Evolutionary conservation across 1,139 yeast genomes (phyloP).

Genomic region (Ogataea hybrid): DNA sequence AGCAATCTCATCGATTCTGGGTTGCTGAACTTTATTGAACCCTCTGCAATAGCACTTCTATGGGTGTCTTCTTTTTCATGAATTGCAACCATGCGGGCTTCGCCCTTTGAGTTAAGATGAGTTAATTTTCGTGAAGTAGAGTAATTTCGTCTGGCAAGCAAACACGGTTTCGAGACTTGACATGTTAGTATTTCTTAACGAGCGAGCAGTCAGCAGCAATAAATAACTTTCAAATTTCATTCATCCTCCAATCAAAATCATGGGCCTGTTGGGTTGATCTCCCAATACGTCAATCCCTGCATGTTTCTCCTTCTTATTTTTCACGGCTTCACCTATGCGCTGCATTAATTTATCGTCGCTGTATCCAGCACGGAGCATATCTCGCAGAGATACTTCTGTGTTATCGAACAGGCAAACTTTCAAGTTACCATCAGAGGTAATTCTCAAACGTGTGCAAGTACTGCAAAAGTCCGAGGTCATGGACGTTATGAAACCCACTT

Average conservation of each 20-base stretch:
- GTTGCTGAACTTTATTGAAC: slow-evolving; percentile 39
- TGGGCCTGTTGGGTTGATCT: slow-evolving; percentile 46
- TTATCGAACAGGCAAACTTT: slow-evolving; percentile 54
- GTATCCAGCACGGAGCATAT: no score
- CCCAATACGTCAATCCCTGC: slow-evolving; percentile 47
- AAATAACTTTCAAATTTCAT: neutral
- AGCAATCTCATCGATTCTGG: slow-evolving; percentile 33
- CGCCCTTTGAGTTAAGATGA: slow-evolving; percentile 42
- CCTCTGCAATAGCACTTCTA: slow-evolving; percentile 42
- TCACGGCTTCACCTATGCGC: no score
- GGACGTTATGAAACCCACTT: slow-evolving; percentile 49
- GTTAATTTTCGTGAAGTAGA: slow-evolving; percentile 32
- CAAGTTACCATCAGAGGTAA: slow-evolving; percentile 50
- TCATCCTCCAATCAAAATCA: slow-evolving; percentile 51
- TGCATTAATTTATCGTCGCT: no score
- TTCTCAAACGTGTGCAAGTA: slow-evolving; percentile 46
- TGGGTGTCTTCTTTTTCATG: slow-evolving; percentile 36
- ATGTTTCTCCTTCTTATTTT: no score
- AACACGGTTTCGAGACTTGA: neutral
- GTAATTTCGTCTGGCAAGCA: neutral
- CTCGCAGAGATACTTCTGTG: slow-evolving; percentile 45
- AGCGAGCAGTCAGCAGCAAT: slow-evolving; percentile 3
- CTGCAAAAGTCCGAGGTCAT: slow-evolving; percentile 52
- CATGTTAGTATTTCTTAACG: slow-evolving; percentile 9
- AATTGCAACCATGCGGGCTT: slow-evolving; percentile 49